These are phyloP conservation scores for Leccinum longicurvipes DNA, from an alignment of 768 basidiomycete species.

Conservation along the genomic window DNA sequence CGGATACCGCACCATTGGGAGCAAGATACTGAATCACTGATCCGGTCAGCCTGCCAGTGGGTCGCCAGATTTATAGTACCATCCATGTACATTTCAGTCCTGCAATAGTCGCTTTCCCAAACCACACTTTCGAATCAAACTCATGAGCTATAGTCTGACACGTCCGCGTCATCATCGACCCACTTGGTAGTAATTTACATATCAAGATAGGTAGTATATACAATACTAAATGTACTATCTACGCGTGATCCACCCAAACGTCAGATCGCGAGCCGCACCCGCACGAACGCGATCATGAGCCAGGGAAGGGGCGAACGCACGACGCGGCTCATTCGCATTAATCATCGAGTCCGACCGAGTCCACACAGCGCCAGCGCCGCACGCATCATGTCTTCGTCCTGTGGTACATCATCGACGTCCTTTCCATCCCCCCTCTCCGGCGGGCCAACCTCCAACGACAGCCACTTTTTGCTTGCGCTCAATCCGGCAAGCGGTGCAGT, in stretches of 20 bases:
- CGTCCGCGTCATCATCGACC: not conserved
- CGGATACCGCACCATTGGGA: too few species aligned
- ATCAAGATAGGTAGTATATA: constrained; percentile 7
- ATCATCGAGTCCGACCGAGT: constrained; percentile 30
- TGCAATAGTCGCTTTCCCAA: too few species aligned
- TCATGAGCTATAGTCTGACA: not conserved
- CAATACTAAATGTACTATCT: constrained; percentile 2
- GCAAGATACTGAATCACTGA: too few species aligned
- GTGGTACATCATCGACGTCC: constrained; percentile 20
- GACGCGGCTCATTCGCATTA: constrained; percentile 12
- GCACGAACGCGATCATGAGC: not conserved
- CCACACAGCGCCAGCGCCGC: constrained; percentile 69
- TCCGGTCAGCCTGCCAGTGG: too few species aligned
- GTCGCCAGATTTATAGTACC: too few species aligned
- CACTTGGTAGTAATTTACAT: not conserved
- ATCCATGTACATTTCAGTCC: too few species aligned
- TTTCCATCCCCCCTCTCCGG: not conserved
- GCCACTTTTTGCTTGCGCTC: not conserved
- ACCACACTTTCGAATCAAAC: too few species aligned
- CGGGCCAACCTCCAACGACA: not conserved
- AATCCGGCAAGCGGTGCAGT: not conserved
- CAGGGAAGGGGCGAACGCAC: not conserved
- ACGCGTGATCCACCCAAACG: not conserved
- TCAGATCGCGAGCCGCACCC: not conserved
- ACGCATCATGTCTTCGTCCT: constrained; percentile 67